Evolutionary conservation across 352 stramenopile species (phyloP).

Genomic region (Phytophthora citrophthora): DNA sequence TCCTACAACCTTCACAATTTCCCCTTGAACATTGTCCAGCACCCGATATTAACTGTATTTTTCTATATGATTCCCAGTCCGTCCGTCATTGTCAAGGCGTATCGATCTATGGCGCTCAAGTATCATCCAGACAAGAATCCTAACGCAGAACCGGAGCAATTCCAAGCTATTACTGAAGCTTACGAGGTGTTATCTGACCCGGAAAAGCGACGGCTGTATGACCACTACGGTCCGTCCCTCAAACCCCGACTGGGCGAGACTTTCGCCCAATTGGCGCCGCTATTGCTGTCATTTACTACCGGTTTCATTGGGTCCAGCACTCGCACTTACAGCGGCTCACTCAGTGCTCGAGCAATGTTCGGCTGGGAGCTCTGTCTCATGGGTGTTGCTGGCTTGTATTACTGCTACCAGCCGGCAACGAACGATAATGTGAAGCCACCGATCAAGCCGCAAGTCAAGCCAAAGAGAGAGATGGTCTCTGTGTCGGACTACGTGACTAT

Average conservation of each 20-base stretch:
- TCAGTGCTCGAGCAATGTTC: constrained; percentile 41
- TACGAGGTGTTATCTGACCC: constrained; percentile 81
- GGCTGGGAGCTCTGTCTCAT: constrained; percentile 59
- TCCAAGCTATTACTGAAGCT: constrained; percentile 82
- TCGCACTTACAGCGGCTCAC: constrained; percentile 40
- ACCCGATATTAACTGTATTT: constrained; percentile 4
- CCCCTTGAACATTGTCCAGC: constrained; percentile 1
- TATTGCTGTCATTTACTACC: constrained; percentile 66
- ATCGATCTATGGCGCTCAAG: constrained; percentile 93
- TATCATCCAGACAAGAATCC: constrained; percentile 98
- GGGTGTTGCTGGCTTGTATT: constrained; percentile 64
- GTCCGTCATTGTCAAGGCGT: constrained; percentile 95
- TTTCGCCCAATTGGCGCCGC: constrained; percentile 63
- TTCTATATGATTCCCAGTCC: constrained; percentile 46
- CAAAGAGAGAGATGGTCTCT: constrained; percentile 59
- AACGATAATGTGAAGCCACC: constrained; percentile 18
- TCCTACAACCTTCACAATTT: not conserved
- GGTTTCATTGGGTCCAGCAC: constrained; percentile 58
- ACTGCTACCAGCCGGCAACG: constrained; percentile 42
- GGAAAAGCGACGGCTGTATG: constrained; percentile 78
- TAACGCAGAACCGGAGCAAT: constrained; percentile 87
- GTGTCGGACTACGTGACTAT: constrained; percentile 78
- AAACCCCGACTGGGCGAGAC: constrained; percentile 69
- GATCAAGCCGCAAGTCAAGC: constrained; percentile 18
- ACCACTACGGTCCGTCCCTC: constrained; percentile 71